These are phyloP conservation scores for Nitzschia sp. DNA, from an alignment of 108 stramenopile species.

Conservation along the genomic window DNA sequence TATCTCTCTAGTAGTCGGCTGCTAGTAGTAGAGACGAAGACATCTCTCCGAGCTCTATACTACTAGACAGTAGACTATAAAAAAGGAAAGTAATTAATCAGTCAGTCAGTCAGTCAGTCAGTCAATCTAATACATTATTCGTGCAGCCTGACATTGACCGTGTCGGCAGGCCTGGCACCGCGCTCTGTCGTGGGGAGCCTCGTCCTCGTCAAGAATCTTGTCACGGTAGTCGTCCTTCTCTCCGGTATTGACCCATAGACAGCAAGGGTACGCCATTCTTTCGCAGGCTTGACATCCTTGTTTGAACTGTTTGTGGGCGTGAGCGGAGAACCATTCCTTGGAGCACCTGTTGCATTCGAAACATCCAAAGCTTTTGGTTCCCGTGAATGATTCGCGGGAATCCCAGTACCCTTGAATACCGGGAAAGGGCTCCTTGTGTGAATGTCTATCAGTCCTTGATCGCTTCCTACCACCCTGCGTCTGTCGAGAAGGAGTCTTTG, in stretches of 20 bases:
- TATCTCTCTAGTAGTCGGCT: too few species aligned
- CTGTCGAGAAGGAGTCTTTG: too few species aligned
- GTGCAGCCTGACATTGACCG: too few species aligned
- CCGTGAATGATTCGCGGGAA: not conserved
- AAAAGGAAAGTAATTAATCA: too few species aligned
- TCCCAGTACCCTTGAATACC: conserved; percentile 11
- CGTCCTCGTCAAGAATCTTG: not conserved
- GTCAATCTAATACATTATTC: too few species aligned
- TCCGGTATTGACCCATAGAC: conserved; percentile 5
- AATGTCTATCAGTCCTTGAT: not conserved
- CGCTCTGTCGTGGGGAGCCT: not conserved
- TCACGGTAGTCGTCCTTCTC: not conserved
- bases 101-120: too few species aligned
- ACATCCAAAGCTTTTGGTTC: conserved; percentile 9
- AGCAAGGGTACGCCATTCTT: not conserved
- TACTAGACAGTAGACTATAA: too few species aligned
- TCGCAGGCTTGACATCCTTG: conserved; percentile 11
- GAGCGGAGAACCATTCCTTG: conserved; percentile 9
- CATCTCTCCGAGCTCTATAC: too few species aligned
- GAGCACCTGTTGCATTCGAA: conserved; percentile 2
- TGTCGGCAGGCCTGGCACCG: not conserved
- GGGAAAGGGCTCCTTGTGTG: conserved; percentile 7
- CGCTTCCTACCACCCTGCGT: too few species aligned
- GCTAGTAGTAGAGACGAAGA: too few species aligned
- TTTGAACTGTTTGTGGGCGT: not conserved